Percentiles rank a stretch among this genome's conserved stretches.
Conservation (phyloP, 768 basidiomycete species). For the Rickenella mellea region DNA sequence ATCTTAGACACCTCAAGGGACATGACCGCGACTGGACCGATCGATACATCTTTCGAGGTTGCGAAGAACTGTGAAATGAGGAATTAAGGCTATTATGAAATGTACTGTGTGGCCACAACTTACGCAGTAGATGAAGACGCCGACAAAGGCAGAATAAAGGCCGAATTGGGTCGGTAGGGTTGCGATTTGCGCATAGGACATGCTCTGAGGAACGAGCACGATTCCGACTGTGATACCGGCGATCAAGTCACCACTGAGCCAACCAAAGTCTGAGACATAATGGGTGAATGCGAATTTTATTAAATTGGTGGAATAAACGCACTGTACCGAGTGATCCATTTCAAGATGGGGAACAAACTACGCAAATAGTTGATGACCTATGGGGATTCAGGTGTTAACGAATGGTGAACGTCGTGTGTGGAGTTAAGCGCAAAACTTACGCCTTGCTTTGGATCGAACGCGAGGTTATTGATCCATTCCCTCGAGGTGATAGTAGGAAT, state of each 20-base stretch:
- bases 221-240: conserved; percentile 92
- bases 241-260: conserved; percentile 81
- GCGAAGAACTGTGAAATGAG: conserved; percentile 65
- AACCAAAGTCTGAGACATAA: conserved; percentile 49
- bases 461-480: conserved; percentile 38
- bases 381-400: neutral
- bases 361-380: conserved; percentile 57
- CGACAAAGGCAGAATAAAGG: conserved; percentile 89
- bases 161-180: conserved; percentile 32
- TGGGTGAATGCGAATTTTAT: neutral
- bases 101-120: conserved; percentile 13
- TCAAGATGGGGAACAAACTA: conserved; percentile 74
- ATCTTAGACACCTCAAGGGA: conserved; percentile 80
- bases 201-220: conserved; percentile 89
- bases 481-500: conserved; percentile 51
- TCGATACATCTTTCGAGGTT: conserved; percentile 97
- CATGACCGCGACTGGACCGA: conserved; percentile 99
- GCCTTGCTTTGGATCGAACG: conserved; percentile 35
- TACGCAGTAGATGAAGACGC: conserved; percentile 77
- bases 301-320: conserved; percentile 16
- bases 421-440: conserved; percentile 30
- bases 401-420: conserved; percentile 1
- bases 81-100: neutral
- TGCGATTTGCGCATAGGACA: conserved; percentile 78
- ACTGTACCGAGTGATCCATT: conserved; percentile 88